These are phyloP conservation scores for Suillus fuscotomentosus DNA, from an alignment of 768 basidiomycete species.

Conservation along the genomic window DNA sequence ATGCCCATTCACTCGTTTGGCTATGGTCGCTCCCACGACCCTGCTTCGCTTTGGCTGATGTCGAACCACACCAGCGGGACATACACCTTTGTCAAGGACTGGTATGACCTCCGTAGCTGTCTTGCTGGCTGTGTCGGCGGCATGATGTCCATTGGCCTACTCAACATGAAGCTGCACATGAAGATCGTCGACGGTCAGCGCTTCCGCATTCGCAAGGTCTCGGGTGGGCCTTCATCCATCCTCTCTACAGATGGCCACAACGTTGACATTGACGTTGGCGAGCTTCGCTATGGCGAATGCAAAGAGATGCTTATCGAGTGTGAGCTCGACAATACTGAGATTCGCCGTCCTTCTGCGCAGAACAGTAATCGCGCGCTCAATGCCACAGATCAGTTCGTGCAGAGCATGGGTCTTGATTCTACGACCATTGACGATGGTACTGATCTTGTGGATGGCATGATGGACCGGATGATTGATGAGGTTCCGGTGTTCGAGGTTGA, in stretches of 20 bases:
- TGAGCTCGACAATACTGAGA: conserved; percentile 81
- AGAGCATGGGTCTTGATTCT: conserved; percentile 79
- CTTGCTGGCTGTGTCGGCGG: conserved; percentile 95
- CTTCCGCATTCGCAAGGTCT: conserved; percentile 93
- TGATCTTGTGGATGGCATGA: conserved; percentile 86
- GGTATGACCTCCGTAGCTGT: conserved; percentile 92
- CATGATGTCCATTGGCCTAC: conserved; percentile 92
- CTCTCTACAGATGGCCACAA: conserved; percentile 90
- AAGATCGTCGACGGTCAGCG: conserved; percentile 86
- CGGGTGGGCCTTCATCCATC: conserved; percentile 84
- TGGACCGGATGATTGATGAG: conserved; percentile 97
- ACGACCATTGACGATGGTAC: conserved; percentile 65
- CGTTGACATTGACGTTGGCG: conserved; percentile 93
- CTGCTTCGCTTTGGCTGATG: conserved; percentile 97
- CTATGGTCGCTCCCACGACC: conserved; percentile 96
- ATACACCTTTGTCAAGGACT: conserved; percentile 97
- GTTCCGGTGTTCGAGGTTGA: conserved; percentile 96
- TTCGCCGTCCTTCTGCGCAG: conserved; percentile 16
- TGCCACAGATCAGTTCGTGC: conserved; percentile 88
- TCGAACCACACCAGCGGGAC: conserved; percentile 97
- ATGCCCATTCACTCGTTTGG: conserved; percentile 97
- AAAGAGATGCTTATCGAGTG: conserved; percentile 95
- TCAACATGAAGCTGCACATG: conserved; percentile 94
- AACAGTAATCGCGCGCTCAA: conserved; percentile 44
- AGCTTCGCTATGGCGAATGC: conserved; percentile 92